Percentiles rank a stretch among this genome's conserved stretches.
phyloP scores from a whole-genome alignment of 495 filamentous ascomycete genomes.

The Penicillium riverlandense region DNA sequence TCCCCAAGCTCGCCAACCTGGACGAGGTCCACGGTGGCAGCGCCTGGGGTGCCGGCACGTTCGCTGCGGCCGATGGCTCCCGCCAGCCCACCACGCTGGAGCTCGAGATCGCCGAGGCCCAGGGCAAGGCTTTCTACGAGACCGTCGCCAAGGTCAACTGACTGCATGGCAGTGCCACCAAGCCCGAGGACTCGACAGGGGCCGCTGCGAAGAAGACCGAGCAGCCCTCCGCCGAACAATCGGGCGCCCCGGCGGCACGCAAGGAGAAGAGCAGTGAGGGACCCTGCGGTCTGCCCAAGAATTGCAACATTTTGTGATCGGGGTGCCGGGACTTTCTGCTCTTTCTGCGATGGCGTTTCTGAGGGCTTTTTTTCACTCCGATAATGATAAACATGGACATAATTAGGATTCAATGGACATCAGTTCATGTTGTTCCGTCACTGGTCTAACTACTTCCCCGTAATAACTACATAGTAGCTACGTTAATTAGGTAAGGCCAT shows the following conservation, averaged over 20 bases:
- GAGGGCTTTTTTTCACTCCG: conserved; percentile 1
- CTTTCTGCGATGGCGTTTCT: not conserved
- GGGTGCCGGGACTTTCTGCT: conserved; percentile 3
- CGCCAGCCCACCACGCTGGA: conserved; percentile 71
- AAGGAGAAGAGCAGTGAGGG: conserved; percentile 42
- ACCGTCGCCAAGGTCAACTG: conserved; percentile 68
- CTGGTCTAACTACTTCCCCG: too few species aligned
- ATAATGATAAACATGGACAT: not conserved
- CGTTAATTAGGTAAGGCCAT: too few species aligned
- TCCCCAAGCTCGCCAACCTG: conserved; percentile 59
- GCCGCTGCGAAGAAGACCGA: conserved; percentile 13
- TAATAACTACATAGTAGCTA: too few species aligned
- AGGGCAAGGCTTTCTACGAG: conserved; percentile 85
- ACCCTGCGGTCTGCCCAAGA: conserved; percentile 64
- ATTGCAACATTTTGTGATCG: conserved; percentile 54
- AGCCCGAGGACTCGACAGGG: conserved; percentile 2
- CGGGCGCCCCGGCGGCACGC: conserved; percentile 21
- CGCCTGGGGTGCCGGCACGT: conserved; percentile 93
- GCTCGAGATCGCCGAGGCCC: conserved; percentile 66
- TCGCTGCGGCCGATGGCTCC: conserved; percentile 70
- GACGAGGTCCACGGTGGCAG: conserved; percentile 75
- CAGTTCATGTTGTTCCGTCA: too few species aligned
- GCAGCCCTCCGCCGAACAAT: conserved; percentile 18
- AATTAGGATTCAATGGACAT: too few species aligned
- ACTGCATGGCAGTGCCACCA: conserved; percentile 60